phyloP scores from a whole-genome alignment of 352 stramenopile genomes.

The Peronospora destructor region DNA sequence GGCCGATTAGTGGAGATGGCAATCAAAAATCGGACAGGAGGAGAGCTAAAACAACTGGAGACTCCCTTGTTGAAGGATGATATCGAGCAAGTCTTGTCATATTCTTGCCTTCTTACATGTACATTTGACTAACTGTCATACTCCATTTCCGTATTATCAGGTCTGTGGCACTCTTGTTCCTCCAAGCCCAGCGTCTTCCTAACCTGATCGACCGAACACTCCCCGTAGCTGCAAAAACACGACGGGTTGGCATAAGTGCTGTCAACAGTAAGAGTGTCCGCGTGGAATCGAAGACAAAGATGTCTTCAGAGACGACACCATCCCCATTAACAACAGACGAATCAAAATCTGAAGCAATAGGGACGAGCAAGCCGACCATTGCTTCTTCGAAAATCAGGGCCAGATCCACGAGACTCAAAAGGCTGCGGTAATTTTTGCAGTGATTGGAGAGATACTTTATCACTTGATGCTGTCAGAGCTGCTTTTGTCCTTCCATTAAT shows the following conservation, averaged over 20 bases:
- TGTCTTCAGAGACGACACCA: slow-evolving; percentile 3
- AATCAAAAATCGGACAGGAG: slow-evolving; percentile 65
- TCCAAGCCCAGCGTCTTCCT: slow-evolving; percentile 24
- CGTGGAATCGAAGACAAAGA: slow-evolving; percentile 2
- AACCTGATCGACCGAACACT: slow-evolving; percentile 25
- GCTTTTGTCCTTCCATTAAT: too few species aligned
- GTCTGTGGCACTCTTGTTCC: slow-evolving; percentile 28
- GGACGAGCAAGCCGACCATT: slow-evolving; percentile 11
- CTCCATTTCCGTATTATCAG: slow-evolving; percentile 8
- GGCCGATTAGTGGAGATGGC: slow-evolving; percentile 70
- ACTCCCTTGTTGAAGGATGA: slow-evolving; percentile 49
- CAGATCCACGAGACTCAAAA: slow-evolving; percentile 31
- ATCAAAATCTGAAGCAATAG: slow-evolving; percentile 1
- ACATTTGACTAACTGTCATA: not conserved
- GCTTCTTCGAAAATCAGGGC: slow-evolving; percentile 15
- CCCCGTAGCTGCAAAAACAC: slow-evolving; percentile 22
- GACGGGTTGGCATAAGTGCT: slow-evolving; percentile 21
- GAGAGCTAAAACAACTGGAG: slow-evolving; percentile 44
- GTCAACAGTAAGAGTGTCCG: slow-evolving; percentile 20
- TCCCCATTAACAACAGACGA: slow-evolving; percentile 2
- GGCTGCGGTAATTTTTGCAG: slow-evolving; percentile 17
- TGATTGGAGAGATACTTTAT: not conserved
- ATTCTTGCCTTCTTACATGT: not conserved
- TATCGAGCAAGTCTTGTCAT: slow-evolving; percentile 39
- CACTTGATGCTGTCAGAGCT: too few species aligned